A percentile compares a stretch with the other conserved stretches of the same genome.
phyloP scores from a whole-genome alignment of 75 land plant species.

The Chamaecyparis obtusa region DNA sequence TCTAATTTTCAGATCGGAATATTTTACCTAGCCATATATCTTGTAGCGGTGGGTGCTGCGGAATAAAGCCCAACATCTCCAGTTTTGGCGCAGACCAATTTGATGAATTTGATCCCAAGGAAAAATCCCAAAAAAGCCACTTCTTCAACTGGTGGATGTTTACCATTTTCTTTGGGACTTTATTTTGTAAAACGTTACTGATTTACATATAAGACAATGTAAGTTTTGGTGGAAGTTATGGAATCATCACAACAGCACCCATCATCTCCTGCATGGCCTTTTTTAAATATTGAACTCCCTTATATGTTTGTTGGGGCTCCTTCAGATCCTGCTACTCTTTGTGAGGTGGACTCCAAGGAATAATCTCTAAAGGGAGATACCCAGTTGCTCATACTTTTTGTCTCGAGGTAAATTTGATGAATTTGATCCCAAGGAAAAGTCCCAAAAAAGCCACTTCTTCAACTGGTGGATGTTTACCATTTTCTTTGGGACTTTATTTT shows the following conservation, averaged over 20 bases:
- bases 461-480: constrained; percentile 59
- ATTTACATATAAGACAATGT: constrained; percentile 23
- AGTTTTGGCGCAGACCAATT: constrained; percentile 96
- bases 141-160: constrained; percentile 85
- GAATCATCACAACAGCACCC: constrained; percentile 31
- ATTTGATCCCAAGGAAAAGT: constrained; percentile 59
- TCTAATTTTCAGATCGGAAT: constrained; percentile 58
- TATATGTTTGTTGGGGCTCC: constrained; percentile 35
- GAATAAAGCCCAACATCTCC: constrained; percentile 89
- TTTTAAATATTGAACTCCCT: too few species aligned
- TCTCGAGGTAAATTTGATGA: constrained; percentile 96
- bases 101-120: constrained; percentile 69
- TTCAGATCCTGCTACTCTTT: too few species aligned
- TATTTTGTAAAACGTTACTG: too few species aligned
- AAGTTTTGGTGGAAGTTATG: constrained; percentile 30
- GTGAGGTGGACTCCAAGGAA: too few species aligned
- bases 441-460: constrained; percentile 81
- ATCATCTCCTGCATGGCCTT: constrained; percentile 25
- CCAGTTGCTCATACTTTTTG: neutral
- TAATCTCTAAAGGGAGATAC: neutral
- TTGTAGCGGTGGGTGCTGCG: constrained; percentile 83
- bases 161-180: too few species aligned
- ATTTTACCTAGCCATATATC: constrained; percentile 83
- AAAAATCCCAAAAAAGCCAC: constrained; percentile 71
- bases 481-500: too few species aligned